Evolutionary conservation across 495 filamentous ascomycete genomes (phyloP).

Genomic region (Neurospora sp.): DNA sequence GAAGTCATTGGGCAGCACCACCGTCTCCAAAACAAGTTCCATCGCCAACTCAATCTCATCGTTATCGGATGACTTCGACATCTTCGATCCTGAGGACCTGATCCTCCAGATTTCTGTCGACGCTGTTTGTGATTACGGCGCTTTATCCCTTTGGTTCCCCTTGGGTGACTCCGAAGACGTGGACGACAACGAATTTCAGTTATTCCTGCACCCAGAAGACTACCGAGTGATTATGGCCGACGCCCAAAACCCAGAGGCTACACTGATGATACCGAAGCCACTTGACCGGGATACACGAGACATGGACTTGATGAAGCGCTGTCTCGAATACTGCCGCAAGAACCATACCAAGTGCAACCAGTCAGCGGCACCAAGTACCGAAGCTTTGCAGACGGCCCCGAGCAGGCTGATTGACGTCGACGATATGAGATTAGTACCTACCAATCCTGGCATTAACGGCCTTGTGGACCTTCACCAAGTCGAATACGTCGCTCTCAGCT

Average conservation of each 20-base stretch:
- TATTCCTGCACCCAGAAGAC: neutral
- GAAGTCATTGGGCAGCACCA: neutral
- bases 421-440: slow-evolving; percentile 3
- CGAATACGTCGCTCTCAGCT: slow-evolving; percentile 24
- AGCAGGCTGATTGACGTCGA: slow-evolving; percentile 23
- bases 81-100: neutral
- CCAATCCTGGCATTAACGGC: slow-evolving; percentile 6
- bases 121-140: neutral
- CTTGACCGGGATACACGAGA: neutral
- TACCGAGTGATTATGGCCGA: neutral
- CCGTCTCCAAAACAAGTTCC: neutral
- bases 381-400: slow-evolving; percentile 17
- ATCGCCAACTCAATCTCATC: neutral
- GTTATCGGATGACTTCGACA: neutral
- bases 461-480: slow-evolving; percentile 4
- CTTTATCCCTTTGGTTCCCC: neutral
- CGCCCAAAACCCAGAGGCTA: neutral
- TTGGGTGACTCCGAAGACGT: neutral
- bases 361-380: slow-evolving; percentile 12
- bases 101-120: neutral
- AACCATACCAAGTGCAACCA: slow-evolving; percentile 11
- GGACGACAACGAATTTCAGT: neutral
- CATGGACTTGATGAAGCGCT: neutral
- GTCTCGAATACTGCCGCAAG: slow-evolving; percentile 14
- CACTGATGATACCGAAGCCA: neutral